Conservation (phyloP, 139 green algal species). For the Pleodorina starrii region DNA sequence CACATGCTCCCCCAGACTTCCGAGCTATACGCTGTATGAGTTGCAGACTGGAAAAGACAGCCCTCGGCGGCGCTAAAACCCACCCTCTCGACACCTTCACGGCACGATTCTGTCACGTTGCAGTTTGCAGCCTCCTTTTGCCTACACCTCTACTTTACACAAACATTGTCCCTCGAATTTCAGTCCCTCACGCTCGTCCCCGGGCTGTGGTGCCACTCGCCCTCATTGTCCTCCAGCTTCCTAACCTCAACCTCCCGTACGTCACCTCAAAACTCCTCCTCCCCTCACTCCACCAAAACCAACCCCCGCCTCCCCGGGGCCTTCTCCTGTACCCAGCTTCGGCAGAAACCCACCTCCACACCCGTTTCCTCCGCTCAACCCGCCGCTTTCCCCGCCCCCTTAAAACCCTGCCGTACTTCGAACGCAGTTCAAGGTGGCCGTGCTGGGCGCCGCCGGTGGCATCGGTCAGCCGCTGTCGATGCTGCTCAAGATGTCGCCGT, state of each 20-base stretch:
- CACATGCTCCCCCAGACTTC: no score
- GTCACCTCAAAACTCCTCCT: not conserved
- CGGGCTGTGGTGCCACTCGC: no score
- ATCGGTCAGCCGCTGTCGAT: conserved; percentile 97
- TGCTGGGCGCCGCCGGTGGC: conserved; percentile 95
- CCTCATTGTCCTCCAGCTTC: no score
- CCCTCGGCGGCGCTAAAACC: no score
- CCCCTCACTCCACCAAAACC: not conserved
- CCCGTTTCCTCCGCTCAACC: not conserved
- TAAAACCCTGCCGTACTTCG: not conserved
- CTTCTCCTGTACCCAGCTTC: not conserved
- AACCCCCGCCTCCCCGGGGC: not conserved
- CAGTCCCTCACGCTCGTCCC: no score
- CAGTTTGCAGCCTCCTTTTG: no score
- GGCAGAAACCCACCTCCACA: not conserved
- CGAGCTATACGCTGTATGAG: no score
- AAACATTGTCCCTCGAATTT: no score
- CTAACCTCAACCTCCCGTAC: not conserved
- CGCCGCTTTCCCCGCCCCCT: not conserved
- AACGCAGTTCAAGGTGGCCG: conserved; percentile 88
- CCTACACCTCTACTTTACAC: no score
- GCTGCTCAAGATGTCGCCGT: conserved; percentile 89
- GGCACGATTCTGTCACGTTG: no score
- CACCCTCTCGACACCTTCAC: no score
- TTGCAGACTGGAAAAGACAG: no score